A percentile compares a stretch with the other conserved stretches of the same genome.
These are phyloP conservation scores for Daldinia childiae DNA, from an alignment of 495 filamentous ascomycete species.

Conservation along the genomic window DNA sequence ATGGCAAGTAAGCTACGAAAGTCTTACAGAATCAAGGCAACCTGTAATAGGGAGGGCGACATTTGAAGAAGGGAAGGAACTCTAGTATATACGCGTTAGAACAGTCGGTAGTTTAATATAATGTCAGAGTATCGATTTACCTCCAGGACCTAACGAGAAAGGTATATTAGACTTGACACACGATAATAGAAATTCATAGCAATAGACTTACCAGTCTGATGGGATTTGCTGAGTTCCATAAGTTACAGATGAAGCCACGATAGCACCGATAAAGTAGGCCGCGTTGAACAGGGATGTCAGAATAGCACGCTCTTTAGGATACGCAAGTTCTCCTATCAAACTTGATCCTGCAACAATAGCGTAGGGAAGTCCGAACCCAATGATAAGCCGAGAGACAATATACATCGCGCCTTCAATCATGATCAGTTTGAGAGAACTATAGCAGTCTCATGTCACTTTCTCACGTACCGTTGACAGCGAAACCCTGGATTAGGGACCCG, in stretches of 20 bases:
- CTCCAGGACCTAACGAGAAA: constrained; percentile 60
- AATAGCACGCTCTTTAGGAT: constrained; percentile 72
- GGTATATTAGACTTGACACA: constrained; percentile 6
- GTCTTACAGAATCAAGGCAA: constrained; percentile 59
- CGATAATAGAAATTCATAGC: background rate
- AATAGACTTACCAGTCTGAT: constrained; percentile 59
- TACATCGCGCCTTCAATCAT: constrained; percentile 62
- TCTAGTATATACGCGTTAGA: constrained; percentile 34
- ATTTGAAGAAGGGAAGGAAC: constrained; percentile 68
- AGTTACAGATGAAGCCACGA: constrained; percentile 66
- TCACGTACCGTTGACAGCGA: constrained; percentile 55
- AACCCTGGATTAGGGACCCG: constrained; percentile 66
- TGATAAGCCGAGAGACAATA: constrained; percentile 69
- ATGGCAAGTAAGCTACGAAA: background rate
- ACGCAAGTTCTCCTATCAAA: constrained; percentile 70
- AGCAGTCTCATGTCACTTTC: background rate
- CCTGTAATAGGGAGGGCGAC: constrained; percentile 64
- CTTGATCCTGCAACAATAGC: constrained; percentile 72
- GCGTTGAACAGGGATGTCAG: constrained; percentile 75
- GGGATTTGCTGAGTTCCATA: constrained; percentile 66
- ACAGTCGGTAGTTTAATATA: background rate
- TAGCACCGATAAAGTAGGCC: constrained; percentile 69
- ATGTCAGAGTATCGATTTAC: constrained; percentile 11
- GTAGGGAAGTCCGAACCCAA: constrained; percentile 72
- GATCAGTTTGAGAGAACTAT: background rate